phyloP scores from a whole-genome alignment of 139 green algal genomes.

The Trebouxia sp. region DNA sequence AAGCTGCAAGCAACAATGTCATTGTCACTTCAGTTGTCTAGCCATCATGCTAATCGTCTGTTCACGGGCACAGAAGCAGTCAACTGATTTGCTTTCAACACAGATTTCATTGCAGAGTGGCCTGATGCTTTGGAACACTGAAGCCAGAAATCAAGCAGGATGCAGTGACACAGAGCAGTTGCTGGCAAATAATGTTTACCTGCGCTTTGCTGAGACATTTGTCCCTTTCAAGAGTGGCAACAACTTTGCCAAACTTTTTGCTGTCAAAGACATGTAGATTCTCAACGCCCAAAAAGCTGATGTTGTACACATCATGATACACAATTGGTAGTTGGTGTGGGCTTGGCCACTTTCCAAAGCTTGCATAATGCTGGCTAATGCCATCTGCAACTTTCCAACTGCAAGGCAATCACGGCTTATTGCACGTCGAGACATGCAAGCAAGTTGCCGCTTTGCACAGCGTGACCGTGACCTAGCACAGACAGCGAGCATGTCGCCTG shows the following conservation, averaged over 20 bases:
- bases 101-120: not conserved
- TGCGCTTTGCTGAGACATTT: conserved; percentile 28
- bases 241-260: conserved; percentile 69
- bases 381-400: not conserved
- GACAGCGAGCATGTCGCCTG: not conserved
- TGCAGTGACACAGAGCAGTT: not conserved
- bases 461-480: not conserved
- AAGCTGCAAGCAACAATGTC: too few relatives aligned
- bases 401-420: not conserved
- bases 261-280: conserved; percentile 82
- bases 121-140: not conserved
- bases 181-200: not conserved
- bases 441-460: not conserved
- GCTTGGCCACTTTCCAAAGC: not conserved
- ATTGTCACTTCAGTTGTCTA: too few relatives aligned
- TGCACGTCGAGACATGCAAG: not conserved
- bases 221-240: conserved; percentile 31
- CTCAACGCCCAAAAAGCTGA: conserved; percentile 75
- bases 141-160: not conserved
- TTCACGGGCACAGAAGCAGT: too few relatives aligned
- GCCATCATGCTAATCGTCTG: too few relatives aligned
- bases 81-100: too few relatives aligned
- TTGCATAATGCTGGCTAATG: not conserved
- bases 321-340: conserved; percentile 51
- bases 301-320: conserved; percentile 68